Evolutionary conservation across 1,139 yeast species (phyloP), one percentile per base, ranked within the genome.

Genomic region (Kodamaea sp.): DNA sequence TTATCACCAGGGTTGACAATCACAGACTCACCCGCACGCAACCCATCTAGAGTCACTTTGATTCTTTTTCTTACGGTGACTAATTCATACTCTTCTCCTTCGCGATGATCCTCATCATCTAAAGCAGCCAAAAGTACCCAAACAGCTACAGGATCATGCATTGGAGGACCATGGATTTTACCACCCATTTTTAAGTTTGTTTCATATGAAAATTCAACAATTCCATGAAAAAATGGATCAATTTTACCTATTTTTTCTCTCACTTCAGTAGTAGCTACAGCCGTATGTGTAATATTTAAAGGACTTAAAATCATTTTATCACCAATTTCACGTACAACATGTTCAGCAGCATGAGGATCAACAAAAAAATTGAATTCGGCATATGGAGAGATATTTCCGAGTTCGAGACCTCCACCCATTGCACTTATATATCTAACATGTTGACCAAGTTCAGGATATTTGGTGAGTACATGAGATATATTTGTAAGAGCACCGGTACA

Each of bases 281-380:
- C 84, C 27, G 75, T 74, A 51, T 83, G 87, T 1, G 96, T 86
- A 26, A 84, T 64, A 56, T 87, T 83, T 39, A 87, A 62, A 1
- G 95, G 89, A 9, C 77, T 70, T 40, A 85, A 55, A 4, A 84
- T 55, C 8, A 76, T 69, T 54, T 77, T 83, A 6, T 67, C 57
- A 7, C 65, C 60, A 32, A 84, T 55, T 1, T 63, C 61, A 47
- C 79, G 78, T 5, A 87, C 65, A 2, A 85, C 70, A 8, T 62
- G 55, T 29, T 73, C 62, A 0, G 95, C 86, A 2, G 96, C 95
- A 38, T 73, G 72, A 0, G 96, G 90, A 54, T 88, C 96, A 36
- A 79, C 71, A 65, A 75, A 74, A 34, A 84, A 70, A 58, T 88
- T 88, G 66, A 86, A 88, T 55, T 88, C 96, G n/a, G 95, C 82